phyloP scores from a whole-genome alignment of 257 asterid species.

The Solanum bulbocastanum region DNA sequence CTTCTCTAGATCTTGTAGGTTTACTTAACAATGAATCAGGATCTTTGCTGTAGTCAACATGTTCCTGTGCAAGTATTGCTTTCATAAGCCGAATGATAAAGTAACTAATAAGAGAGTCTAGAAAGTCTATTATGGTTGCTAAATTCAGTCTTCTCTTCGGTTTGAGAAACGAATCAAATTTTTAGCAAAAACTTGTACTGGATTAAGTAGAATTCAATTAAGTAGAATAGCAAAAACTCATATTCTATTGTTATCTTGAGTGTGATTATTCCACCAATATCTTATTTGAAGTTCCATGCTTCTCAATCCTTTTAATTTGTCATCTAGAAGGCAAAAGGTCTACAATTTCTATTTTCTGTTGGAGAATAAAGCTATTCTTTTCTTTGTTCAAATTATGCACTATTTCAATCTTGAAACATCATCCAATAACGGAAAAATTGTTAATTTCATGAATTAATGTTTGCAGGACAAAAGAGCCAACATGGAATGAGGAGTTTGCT shows the following conservation, averaged over 20 bases:
- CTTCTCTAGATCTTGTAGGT: neutral
- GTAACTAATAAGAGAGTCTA: neutral
- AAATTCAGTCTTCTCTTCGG: neutral
- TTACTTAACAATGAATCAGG: neutral
- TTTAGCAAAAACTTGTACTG: neutral
- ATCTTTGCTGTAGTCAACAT: neutral
- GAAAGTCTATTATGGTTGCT: neutral
- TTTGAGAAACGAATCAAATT: neutral
- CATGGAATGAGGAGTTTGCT: conserved; percentile 92
- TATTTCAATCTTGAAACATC: neutral
- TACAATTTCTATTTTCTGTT: neutral
- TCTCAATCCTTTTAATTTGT: neutral
- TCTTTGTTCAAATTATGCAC: neutral
- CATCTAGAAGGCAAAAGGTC: neutral
- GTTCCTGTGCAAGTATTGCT: neutral
- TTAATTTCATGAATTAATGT: conserved; percentile 8
- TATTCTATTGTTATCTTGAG: neutral
- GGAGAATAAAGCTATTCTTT: neutral
- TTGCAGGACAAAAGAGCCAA: conserved; percentile 88
- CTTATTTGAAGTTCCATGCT: neutral
- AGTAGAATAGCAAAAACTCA: neutral
- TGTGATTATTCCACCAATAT: neutral
- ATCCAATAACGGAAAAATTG: neutral
- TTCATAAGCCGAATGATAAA: neutral
- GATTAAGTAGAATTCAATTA: neutral